Percentiles rank a stretch among this genome's conserved stretches.
phyloP scores from a whole-genome alignment of 306 rosid genomes.

The Gleditsia sinensis region DNA sequence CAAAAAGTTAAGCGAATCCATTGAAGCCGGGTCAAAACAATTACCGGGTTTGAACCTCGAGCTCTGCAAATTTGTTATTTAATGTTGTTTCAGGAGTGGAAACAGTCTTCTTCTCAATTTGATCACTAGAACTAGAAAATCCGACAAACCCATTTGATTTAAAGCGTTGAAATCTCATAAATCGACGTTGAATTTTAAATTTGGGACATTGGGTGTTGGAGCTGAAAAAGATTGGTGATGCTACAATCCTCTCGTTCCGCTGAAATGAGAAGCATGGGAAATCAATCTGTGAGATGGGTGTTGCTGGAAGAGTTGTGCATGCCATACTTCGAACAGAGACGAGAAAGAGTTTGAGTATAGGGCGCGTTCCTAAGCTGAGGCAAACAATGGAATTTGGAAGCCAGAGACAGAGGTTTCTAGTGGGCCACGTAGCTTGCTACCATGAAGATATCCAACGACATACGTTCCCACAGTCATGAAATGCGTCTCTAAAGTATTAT shows the following conservation, averaged over 20 bases:
- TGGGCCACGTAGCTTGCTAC: not conserved
- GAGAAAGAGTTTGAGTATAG: not conserved
- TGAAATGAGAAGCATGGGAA: not conserved
- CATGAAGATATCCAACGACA: not conserved
- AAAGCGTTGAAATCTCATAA: not conserved
- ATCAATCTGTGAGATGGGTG: not conserved
- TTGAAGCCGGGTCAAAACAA: not conserved
- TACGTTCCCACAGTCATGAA: no score
- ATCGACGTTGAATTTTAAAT: constrained; percentile 13
- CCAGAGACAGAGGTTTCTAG: not conserved
- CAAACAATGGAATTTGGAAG: fast-evolving
- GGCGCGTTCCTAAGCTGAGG: no score
- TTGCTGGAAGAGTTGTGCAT: not conserved
- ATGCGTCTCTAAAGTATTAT: no score
- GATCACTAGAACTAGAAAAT: constrained; percentile 44
- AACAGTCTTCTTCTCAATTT: constrained; percentile 29
- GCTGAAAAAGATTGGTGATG: not conserved
- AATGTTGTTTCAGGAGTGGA: constrained; percentile 21
- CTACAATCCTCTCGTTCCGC: not conserved
- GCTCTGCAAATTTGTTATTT: constrained; percentile 32
- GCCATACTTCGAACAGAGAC: not conserved
- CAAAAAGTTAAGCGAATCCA: not conserved
- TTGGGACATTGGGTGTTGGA: constrained; percentile 27
- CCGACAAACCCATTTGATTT: constrained; percentile 35
- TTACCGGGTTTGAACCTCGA: constrained; percentile 66